phyloP scores from a whole-genome alignment of 1,284 basidiomycete species.

The Crucibulum parvulum region DNA sequence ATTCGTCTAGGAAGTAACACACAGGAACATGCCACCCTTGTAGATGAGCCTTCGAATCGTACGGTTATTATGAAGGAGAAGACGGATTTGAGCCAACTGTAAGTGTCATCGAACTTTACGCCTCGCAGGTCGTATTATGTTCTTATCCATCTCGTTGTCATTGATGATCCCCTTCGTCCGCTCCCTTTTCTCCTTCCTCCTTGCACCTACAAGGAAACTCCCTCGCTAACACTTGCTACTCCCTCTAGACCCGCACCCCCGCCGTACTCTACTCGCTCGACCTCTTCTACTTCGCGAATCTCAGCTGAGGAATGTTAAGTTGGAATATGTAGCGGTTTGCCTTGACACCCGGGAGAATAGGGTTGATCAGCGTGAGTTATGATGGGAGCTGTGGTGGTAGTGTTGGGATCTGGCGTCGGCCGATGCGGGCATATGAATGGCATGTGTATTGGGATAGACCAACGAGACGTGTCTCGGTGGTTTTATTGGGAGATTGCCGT shows the following conservation, averaged over 20 bases:
- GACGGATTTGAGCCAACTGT: constrained; percentile 47
- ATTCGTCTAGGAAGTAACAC: constrained; percentile 81
- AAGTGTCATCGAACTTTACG: constrained; percentile 17
- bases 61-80: constrained; percentile 53
- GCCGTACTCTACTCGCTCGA: constrained; percentile 58
- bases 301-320: constrained; percentile 54
- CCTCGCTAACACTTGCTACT: constrained; percentile 3
- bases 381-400: too few relatives aligned
- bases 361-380: too few relatives aligned
- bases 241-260: constrained; percentile 54
- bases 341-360: too few relatives aligned
- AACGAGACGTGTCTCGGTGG: too few relatives aligned
- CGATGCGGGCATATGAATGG: too few relatives aligned
- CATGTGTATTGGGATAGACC: too few relatives aligned
- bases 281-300: constrained; percentile 60
- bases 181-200: not conserved
- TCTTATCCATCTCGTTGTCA: not conserved
- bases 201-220: too few relatives aligned
- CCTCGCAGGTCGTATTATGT: not conserved
- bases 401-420: too few relatives aligned
- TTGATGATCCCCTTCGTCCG: too few relatives aligned
- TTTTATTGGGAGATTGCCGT: too few relatives aligned
- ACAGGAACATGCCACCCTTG: constrained; percentile 67
- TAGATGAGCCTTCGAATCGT: constrained; percentile 48
- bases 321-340: too few relatives aligned